These are phyloP conservation scores for Xylaria sp. DNA, from an alignment of 495 filamentous ascomycete genomes.

Conservation along the genomic window DNA sequence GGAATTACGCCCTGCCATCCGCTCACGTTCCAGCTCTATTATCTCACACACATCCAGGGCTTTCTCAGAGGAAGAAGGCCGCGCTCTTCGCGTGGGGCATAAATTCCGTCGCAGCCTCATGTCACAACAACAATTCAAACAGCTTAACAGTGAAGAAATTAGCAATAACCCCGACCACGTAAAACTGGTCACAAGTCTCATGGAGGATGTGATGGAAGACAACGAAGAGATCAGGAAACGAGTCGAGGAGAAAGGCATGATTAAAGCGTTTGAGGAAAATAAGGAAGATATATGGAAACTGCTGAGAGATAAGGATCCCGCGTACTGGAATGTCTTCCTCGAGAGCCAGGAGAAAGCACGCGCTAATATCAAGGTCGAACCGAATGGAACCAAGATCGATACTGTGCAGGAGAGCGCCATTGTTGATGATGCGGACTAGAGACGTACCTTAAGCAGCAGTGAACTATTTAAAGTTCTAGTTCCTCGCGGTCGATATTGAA, in stretches of 20 bases:
- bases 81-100: conserved; percentile 83
- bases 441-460: not conserved
- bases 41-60: conserved; percentile 80
- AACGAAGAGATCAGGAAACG: conserved; percentile 64
- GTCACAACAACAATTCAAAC: conserved; percentile 53
- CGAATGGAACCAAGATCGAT: conserved; percentile 34
- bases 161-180: conserved; percentile 63
- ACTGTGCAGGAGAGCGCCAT: conserved; percentile 25
- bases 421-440: conserved; percentile 41
- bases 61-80: conserved; percentile 87
- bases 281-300: conserved; percentile 56
- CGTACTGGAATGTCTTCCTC: conserved; percentile 68
- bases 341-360: conserved; percentile 72
- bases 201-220: conserved; percentile 66
- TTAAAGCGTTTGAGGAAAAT: conserved; percentile 65
- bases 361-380: conserved; percentile 55
- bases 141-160: conserved; percentile 53
- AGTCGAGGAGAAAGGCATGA: conserved; percentile 61
- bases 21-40: conserved; percentile 76
- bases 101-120: conserved; percentile 69
- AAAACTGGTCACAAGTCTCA: conserved; percentile 61
- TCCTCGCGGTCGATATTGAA: not conserved
- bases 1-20: conserved; percentile 47
- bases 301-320: conserved; percentile 63
- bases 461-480: not conserved